Conservation (phyloP, 805 yeast genomes). For the Scheffersomyces lignosus region DNA sequence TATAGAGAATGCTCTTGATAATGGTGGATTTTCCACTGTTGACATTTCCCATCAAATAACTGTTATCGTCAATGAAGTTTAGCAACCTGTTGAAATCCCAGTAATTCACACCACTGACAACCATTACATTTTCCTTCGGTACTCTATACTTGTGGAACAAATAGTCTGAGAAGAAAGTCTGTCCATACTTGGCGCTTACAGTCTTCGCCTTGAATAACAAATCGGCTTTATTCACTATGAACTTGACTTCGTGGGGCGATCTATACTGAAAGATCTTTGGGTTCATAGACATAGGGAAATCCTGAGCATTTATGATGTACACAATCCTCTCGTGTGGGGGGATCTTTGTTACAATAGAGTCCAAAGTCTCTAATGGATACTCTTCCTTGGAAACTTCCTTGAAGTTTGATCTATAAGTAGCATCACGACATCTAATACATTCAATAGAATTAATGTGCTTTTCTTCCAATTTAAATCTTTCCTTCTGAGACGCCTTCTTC, state of each 20-base stretch:
- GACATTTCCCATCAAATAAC: slow-evolving; percentile 63
- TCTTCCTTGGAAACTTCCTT: slow-evolving; percentile 23
- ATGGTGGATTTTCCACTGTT: slow-evolving; percentile 72
- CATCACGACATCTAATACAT: slow-evolving; percentile 60
- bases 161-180: slow-evolving; percentile 33
- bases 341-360: slow-evolving; percentile 22
- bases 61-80: slow-evolving; percentile 33
- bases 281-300: slow-evolving; percentile 67
- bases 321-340: slow-evolving; percentile 51
- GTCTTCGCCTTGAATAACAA: slow-evolving; percentile 36
- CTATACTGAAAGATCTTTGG: slow-evolving; percentile 32
- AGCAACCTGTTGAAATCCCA: slow-evolving; percentile 52
- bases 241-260: slow-evolving; percentile 34
- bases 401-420: slow-evolving; percentile 44
- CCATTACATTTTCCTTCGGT: slow-evolving; percentile 41
- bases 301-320: slow-evolving; percentile 64
- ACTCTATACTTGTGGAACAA: slow-evolving; percentile 29
- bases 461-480: slow-evolving; percentile 1
- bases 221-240: slow-evolving; percentile 45
- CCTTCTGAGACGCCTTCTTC: slow-evolving; percentile 2
- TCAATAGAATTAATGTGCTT: slow-evolving; percentile 14
- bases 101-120: slow-evolving; percentile 50
- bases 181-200: slow-evolving; percentile 23
- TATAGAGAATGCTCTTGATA: slow-evolving; percentile 45
- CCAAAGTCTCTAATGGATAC: slow-evolving; percentile 23